Percentiles rank a stretch among this genome's conserved stretches.
Evolutionary conservation across 305 asterid species (phyloP).

Genomic region (Lippia alba): DNA sequence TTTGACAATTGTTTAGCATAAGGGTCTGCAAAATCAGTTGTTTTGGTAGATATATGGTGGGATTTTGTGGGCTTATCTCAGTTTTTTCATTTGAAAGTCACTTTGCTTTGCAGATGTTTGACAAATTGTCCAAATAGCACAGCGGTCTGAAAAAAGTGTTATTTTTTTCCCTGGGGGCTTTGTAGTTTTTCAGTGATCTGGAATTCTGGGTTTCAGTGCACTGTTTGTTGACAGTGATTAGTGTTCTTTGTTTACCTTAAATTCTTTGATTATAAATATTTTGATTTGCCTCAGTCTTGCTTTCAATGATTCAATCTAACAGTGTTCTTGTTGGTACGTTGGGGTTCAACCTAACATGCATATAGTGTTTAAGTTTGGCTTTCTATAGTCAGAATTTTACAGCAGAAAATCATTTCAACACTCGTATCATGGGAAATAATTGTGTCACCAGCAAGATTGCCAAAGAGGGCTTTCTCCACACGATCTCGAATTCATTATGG

Average conservation of each 20-base stretch:
- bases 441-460: constrained; percentile 46
- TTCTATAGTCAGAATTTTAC: not conserved
- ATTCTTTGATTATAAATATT: not conserved
- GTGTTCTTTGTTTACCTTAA: not conserved
- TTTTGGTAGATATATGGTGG: too few relatives aligned
- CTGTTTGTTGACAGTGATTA: not conserved
- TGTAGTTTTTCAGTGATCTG: not conserved
- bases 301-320: not conserved
- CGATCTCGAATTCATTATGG: constrained; percentile 43
- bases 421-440: constrained; percentile 52
- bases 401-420: not conserved
- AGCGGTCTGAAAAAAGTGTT: not conserved
- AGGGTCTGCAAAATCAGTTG: not conserved
- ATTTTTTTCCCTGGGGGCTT: not conserved
- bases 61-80: too few relatives aligned
- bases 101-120: not conserved
- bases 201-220: not conserved
- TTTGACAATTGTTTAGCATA: not conserved
- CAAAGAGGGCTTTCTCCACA: constrained; percentile 39
- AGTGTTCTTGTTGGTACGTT: not conserved
- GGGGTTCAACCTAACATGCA: not conserved
- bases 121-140: not conserved
- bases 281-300: not conserved
- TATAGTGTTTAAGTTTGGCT: not conserved
- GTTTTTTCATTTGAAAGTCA: not conserved